A percentile compares a stretch with the other conserved stretches of the same genome.
phyloP scores from a whole-genome alignment of 2,329 filamentous ascomycete species.

The Didymella glomerata region DNA sequence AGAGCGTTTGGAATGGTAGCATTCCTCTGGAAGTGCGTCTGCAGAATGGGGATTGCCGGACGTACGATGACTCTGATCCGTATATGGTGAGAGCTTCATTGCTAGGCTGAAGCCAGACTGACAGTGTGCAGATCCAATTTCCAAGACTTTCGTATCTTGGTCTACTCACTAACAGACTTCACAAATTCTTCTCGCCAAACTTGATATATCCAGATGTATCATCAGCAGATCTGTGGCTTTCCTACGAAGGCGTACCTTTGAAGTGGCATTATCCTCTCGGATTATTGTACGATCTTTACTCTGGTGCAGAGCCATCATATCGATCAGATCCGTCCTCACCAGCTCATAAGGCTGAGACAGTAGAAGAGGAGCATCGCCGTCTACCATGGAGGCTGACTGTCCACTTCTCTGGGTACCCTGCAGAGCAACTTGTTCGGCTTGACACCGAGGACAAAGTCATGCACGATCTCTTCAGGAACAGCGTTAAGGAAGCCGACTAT shows the following conservation, averaged over 20 bases:
- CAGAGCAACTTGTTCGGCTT: conserved; percentile 65
- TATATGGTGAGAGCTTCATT: conserved; percentile 61
- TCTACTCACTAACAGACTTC: conserved; percentile 68
- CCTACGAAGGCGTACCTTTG: conserved; percentile 71
- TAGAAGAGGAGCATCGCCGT: conserved; percentile 29
- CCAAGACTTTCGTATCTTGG: conserved; percentile 74
- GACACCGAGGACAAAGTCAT: conserved; percentile 64
- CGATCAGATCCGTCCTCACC: conserved; percentile 26
- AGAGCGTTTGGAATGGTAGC: conserved; percentile 66
- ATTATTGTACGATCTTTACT: conserved; percentile 74
- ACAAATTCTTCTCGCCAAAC: conserved; percentile 66
- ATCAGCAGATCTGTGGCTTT: conserved; percentile 68
- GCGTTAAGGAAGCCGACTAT: conserved; percentile 84
- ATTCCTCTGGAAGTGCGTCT: conserved; percentile 68
- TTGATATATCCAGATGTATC: conserved; percentile 66
- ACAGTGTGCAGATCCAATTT: conserved; percentile 61
- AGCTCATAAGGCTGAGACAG: conserved; percentile 26
- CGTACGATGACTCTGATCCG: conserved; percentile 66
- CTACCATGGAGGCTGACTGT: conserved; percentile 71
- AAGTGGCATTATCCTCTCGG: conserved; percentile 78
- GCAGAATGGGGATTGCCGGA: conserved; percentile 66
- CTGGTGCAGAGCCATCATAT: conserved; percentile 61
- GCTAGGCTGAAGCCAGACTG: not conserved
- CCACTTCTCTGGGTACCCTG: conserved; percentile 67
- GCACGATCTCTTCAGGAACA: conserved; percentile 73